Base-by-base conservation (phyloP, 1,139 yeast genomes). In the Trichomonascaceae sp. region DNA sequence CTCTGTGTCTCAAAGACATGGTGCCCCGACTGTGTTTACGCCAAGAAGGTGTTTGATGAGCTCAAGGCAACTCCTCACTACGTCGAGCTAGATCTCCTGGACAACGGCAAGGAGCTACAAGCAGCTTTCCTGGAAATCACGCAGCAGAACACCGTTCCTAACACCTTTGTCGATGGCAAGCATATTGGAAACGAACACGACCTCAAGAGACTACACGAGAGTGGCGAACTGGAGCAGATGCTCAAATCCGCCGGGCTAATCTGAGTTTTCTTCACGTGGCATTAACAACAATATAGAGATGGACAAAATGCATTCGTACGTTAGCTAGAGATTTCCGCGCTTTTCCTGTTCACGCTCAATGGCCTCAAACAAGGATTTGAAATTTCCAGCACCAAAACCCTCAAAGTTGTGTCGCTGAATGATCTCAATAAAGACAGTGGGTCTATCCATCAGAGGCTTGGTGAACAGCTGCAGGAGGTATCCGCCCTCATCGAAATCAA, bases 301-400 rank as follows among this genome's bases (percentile, higher is more conserved):
- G 6, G 6, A 11, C 23, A 20, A n/a, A n/a, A n/a, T n/a, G n/a
- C n/a, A n/a, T n/a, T n/a, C n/a, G n/a, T n/a, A n/a, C n/a, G 23
- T 11, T 11, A 20, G 11, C 35, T 43, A 54, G 22, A 59, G 43
- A 29, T 59, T 59, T 5, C 64, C 64, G 17, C 64, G 50, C 37
- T 40, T 37, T 6, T 40, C 51, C 40, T 60, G 65, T 41, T 59
- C 64, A 67, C 81, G 39, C 51, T 80, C 94, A 39, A 82, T 74
- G 3, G 81, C 72, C 50, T 80, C 87, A 49, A 79, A 81, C 33
- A 82, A 60, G 0, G 89, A 80, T 51, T 73, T 77, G 59, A 82
- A 82, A 36, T 85, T 82, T 0, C 93, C 93, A 34, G 82, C 84
- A 0, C 93, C 94, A 57, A 82, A 82, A 1, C 94, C 94, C 41